Conservation (phyloP, 257 asterid species). For the Misopates orontium region DNA sequence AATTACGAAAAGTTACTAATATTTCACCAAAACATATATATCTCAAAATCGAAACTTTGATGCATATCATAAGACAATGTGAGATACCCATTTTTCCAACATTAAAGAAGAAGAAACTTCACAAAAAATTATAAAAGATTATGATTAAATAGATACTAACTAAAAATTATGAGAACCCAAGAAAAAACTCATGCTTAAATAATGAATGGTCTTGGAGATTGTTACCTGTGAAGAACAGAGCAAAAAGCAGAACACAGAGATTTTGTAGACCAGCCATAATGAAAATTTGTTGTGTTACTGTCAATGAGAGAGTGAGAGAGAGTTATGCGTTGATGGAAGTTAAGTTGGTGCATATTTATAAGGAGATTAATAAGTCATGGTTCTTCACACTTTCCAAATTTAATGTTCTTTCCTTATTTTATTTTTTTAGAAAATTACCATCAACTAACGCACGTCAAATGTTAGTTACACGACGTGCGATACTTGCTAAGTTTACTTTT, state of each 20-base stretch:
- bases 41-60: background rate
- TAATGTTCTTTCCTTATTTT: background rate
- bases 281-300: background rate
- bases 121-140: background rate
- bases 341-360: conserved; percentile 32
- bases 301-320: background rate
- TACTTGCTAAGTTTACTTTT: background rate
- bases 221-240: conserved; percentile 37
- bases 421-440: conserved; percentile 3
- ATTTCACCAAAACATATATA: background rate
- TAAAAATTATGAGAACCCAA: too few relatives aligned
- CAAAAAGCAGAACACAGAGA: conserved; percentile 17
- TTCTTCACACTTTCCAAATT: conserved; percentile 9
- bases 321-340: conserved; percentile 20
- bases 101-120: background rate
- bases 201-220: background rate
- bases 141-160: background rate
- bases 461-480: conserved; percentile 30
- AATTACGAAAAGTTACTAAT: too few relatives aligned
- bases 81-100: background rate
- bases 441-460: conserved; percentile 30
- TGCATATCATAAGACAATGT: background rate
- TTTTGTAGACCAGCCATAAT: conserved; percentile 28
- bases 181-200: background rate
- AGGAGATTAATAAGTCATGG: background rate